These are phyloP conservation scores for Tremellales sp. DNA, from an alignment of 1,284 basidiomycete genomes.

Conservation along the genomic window DNA sequence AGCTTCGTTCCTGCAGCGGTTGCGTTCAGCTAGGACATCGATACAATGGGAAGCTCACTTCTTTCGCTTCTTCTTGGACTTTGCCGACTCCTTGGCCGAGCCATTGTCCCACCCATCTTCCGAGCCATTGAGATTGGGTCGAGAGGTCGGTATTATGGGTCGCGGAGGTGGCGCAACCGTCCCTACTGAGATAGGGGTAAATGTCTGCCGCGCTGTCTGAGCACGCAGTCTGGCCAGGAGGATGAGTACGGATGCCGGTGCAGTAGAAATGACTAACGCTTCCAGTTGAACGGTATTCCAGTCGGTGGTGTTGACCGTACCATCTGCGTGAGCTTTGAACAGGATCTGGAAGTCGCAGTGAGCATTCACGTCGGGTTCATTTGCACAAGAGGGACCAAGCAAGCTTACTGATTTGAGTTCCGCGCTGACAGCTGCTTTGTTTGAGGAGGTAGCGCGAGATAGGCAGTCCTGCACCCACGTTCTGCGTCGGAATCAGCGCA, in stretches of 20 bases:
- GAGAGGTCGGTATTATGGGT: background rate
- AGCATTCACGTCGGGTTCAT: background rate
- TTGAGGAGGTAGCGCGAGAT: conserved; percentile 40
- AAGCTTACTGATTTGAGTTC: conserved; percentile 45
- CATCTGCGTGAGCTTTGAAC: conserved; percentile 45
- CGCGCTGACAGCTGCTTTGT: conserved; percentile 45
- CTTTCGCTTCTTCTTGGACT: conserved; percentile 40
- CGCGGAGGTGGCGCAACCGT: conserved; percentile 2
- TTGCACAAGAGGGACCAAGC: background rate
- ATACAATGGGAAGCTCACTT: conserved; percentile 19
- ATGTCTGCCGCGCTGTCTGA: conserved; percentile 31
- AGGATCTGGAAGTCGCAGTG: conserved; percentile 32
- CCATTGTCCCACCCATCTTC: too few relatives aligned
- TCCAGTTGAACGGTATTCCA: conserved; percentile 45
- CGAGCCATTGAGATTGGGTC: too few relatives aligned
- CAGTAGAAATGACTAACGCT: conserved; percentile 26
- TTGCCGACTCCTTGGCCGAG: conserved; percentile 7
- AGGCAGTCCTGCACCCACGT: conserved; percentile 47
- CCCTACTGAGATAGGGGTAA: conserved; percentile 6
- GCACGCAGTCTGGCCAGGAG: conserved; percentile 28
- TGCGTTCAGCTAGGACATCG: conserved; percentile 4
- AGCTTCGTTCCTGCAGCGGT: conserved; percentile 14
- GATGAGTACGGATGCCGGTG: background rate
- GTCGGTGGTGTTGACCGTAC: conserved; percentile 43
- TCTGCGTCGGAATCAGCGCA: conserved; percentile 14